phyloP scores from a whole-genome alignment of 805 yeast genomes.

The Barnettozyma wickerhamii region DNA sequence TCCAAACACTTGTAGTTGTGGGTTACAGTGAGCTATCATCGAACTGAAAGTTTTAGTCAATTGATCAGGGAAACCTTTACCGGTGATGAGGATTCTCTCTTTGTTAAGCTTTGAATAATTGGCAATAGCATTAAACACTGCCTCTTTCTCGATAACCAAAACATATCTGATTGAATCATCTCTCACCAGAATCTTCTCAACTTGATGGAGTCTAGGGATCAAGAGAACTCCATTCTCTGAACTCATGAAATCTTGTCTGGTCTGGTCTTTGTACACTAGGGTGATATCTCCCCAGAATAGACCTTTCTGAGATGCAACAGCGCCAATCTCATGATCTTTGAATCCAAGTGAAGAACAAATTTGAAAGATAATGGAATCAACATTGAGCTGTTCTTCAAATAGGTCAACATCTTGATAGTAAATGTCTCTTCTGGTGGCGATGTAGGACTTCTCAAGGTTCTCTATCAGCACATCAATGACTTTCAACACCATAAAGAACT shows the following conservation, averaged over 20 bases:
- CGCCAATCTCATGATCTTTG: conserved; percentile 37
- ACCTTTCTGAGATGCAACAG: conserved; percentile 62
- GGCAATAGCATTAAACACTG: conserved; percentile 36
- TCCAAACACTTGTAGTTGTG: conserved; percentile 35
- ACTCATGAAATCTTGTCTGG: conserved; percentile 5
- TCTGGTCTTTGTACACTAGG: background rate
- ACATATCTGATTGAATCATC: conserved; percentile 24
- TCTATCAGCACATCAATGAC: conserved; percentile 15
- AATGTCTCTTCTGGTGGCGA: conserved; percentile 48
- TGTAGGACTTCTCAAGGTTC: conserved; percentile 12
- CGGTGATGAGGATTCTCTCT: conserved; percentile 44
- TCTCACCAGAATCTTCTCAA: conserved; percentile 9
- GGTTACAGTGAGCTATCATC: conserved; percentile 22
- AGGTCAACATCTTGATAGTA: conserved; percentile 58
- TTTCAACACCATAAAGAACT: conserved; percentile 13
- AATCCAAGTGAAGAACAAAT: conserved; percentile 37
- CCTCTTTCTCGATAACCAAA: conserved; percentile 50
- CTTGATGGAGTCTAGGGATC: conserved; percentile 36
- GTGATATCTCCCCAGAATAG: conserved; percentile 39
- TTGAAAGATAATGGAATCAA: conserved; percentile 36
- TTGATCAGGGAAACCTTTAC: conserved; percentile 68
- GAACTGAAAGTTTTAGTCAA: conserved; percentile 44
- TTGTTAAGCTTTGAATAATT: conserved; percentile 13
- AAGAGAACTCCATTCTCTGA: conserved; percentile 24
- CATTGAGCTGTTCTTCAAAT: conserved; percentile 41